Evolutionary conservation across 345 rosid genomes (phyloP).

Genomic region (Rhodamnia argentea): DNA sequence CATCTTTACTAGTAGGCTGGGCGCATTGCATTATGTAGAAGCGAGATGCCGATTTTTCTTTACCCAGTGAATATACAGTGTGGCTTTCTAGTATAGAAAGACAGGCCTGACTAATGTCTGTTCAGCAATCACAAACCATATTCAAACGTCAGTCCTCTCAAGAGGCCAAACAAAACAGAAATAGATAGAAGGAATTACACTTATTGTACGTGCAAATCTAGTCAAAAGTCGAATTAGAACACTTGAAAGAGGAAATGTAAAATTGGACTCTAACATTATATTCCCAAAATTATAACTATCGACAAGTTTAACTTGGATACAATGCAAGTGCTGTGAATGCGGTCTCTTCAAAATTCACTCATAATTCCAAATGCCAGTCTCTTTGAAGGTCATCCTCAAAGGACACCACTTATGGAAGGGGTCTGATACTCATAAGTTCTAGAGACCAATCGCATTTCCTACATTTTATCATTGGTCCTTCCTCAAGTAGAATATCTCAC

Average conservation of each 20-base stretch:
- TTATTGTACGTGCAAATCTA: neutral
- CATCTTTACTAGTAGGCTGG: constrained; percentile 5
- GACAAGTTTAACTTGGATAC: neutral
- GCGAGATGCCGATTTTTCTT: constrained; percentile 32
- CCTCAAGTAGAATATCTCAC: neutral
- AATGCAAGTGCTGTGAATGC: neutral
- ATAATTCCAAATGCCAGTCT: neutral
- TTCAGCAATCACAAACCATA: neutral
- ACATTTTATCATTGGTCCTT: neutral
- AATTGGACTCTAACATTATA: neutral
- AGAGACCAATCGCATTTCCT: neutral
- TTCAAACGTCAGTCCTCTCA: neutral
- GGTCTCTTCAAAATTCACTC: neutral
- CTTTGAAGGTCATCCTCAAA: neutral
- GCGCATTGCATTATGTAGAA: constrained; percentile 48
- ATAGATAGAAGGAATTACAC: neutral
- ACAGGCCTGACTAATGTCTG: constrained; percentile 32
- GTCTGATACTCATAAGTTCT: neutral
- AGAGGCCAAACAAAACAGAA: neutral
- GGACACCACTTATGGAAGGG: neutral
- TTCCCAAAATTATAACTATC: neutral
- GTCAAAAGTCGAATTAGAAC: neutral
- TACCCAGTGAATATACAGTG: constrained; percentile 32
- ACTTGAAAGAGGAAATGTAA: neutral
- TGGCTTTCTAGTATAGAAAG: constrained; percentile 40